phyloP scores from a whole-genome alignment of 331 rosid species.

The Malus hybrid region DNA sequence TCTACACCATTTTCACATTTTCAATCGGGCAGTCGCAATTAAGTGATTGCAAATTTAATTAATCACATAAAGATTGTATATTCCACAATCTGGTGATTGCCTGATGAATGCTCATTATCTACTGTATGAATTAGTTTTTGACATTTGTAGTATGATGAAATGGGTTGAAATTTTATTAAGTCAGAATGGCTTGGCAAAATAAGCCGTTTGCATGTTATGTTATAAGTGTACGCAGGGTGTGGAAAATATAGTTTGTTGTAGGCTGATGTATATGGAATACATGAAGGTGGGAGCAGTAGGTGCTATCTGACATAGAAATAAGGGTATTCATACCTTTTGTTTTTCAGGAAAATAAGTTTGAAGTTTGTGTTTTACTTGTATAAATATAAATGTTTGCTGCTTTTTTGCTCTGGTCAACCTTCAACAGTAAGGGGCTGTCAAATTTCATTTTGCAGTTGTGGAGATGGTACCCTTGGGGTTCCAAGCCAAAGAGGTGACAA shows the following conservation, averaged over 20 bases:
- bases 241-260: neutral
- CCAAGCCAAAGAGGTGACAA: constrained; percentile 99
- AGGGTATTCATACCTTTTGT: neutral
- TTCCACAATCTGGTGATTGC: neutral
- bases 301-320: neutral
- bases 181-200: neutral
- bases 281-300: neutral
- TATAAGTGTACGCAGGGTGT: neutral
- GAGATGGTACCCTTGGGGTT: constrained; percentile 93
- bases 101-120: neutral
- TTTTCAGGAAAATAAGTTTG: too few species aligned
- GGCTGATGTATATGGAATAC: neutral
- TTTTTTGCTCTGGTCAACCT: neutral
- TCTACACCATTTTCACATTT: neutral
- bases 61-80: neutral
- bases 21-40: neutral
- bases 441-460: constrained; percentile 67
- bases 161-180: neutral
- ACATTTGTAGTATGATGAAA: neutral
- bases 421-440: neutral
- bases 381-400: neutral
- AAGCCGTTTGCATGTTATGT: neutral
- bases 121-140: neutral
- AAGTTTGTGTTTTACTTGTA: too few species aligned
- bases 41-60: neutral